Percentiles rank a stretch among this genome's conserved stretches.
Evolutionary conservation across 2,329 filamentous ascomycete genomes (phyloP).

Genomic region (Davidsoniella neocaledoniae): DNA sequence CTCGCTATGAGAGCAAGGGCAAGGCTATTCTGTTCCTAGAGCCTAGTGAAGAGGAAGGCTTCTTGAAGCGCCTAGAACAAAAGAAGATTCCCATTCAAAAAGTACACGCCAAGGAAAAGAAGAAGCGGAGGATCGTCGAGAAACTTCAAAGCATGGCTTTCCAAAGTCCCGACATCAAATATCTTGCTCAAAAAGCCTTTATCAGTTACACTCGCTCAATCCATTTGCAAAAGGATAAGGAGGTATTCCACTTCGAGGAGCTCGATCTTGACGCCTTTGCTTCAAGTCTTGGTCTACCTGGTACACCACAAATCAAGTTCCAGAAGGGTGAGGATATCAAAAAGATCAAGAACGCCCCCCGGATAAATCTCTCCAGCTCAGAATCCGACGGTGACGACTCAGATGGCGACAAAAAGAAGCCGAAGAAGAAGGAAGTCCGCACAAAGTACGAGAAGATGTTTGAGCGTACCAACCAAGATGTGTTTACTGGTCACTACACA

Average conservation of each 20-base stretch:
- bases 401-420: conserved; percentile 29
- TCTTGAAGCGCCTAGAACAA: conserved; percentile 67
- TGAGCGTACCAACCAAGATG: conserved; percentile 87
- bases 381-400: conserved; percentile 38
- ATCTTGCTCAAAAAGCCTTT: conserved; percentile 90
- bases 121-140: conserved; percentile 70
- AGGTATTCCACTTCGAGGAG: conserved; percentile 70
- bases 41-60: conserved; percentile 81
- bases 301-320: conserved; percentile 85
- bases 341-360: conserved; percentile 69
- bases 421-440: conserved; percentile 56
- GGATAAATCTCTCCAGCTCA: conserved; percentile 43
- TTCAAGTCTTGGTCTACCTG: conserved; percentile 70
- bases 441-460: conserved; percentile 99
- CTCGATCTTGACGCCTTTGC: conserved; percentile 78
- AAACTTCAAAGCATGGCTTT: conserved; percentile 92
- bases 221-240: conserved; percentile 79
- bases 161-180: conserved; percentile 84
- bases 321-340: conserved; percentile 80
- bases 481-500: conserved; percentile 82
- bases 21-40: conserved; percentile 82
- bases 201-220: conserved; percentile 76
- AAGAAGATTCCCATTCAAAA: conserved; percentile 80
- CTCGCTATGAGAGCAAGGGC: conserved; percentile 78
- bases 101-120: conserved; percentile 76